phyloP scores from a whole-genome alignment of 257 asterid species.

The Solanum etuberosum region DNA sequence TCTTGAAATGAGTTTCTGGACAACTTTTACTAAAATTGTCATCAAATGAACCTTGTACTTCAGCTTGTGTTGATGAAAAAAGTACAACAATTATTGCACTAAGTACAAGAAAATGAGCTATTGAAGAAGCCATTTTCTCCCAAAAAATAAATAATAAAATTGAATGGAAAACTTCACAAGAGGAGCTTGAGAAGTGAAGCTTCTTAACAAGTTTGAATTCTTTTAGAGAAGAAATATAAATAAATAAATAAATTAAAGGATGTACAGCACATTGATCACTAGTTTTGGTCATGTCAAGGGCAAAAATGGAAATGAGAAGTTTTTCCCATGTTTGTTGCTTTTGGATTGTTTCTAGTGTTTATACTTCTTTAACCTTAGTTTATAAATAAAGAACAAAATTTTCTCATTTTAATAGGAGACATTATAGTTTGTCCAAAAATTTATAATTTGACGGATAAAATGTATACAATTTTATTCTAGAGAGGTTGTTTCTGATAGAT shows the following conservation, averaged over 20 bases:
- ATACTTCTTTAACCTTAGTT: not conserved
- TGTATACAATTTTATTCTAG: accelerated
- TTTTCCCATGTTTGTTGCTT: not conserved
- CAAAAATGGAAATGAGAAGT: not conserved
- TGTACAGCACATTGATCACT: not conserved
- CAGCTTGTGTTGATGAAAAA: slow-evolving; percentile 19
- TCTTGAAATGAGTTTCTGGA: slow-evolving; percentile 69
- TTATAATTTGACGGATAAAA: no score
- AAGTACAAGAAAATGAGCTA: slow-evolving; percentile 19
- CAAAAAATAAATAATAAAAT: not conserved
- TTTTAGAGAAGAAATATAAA: not conserved
- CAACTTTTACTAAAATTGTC: slow-evolving; percentile 73
- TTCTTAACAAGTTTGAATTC: slow-evolving; percentile 7
- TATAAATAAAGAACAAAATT: not conserved
- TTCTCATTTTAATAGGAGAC: not conserved
- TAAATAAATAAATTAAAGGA: not conserved
- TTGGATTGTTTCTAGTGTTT: not conserved
- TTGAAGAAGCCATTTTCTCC: slow-evolving; percentile 34
- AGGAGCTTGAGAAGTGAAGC: not conserved
- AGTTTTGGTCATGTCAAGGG: not conserved
- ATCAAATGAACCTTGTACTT: slow-evolving; percentile 31
- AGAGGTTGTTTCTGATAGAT: no score
- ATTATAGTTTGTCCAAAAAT: not conserved
- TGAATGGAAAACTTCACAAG: not conserved
- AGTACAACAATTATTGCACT: slow-evolving; percentile 10